These are phyloP conservation scores for Singerocomus inundabilis DNA, from an alignment of 1,284 basidiomycete species.

Conservation along the genomic window DNA sequence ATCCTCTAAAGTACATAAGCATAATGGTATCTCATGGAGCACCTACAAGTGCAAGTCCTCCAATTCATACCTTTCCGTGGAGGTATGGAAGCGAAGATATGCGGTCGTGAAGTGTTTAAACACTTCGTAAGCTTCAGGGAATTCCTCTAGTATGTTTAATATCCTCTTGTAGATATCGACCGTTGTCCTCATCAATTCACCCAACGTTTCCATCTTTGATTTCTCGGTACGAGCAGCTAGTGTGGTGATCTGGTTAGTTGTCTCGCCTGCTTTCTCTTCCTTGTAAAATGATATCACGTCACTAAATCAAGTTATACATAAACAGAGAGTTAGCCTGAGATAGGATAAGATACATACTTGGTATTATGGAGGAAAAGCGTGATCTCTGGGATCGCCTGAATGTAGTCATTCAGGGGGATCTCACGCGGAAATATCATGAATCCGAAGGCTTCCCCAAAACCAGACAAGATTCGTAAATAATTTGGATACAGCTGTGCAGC, in stretches of 20 bases:
- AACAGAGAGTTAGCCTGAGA: not conserved
- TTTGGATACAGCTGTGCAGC: conserved; percentile 23
- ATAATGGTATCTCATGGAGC: not conserved
- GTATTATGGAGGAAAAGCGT: conserved; percentile 29
- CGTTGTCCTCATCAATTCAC: conserved; percentile 24
- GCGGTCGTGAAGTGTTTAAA: conserved; percentile 17
- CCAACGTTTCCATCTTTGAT: conserved; percentile 27
- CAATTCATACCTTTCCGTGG: conserved; percentile 13
- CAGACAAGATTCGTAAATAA: conserved; percentile 29
- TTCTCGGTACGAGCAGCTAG: conserved; percentile 23
- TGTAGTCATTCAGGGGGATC: conserved; percentile 26
- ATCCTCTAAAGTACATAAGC: not conserved
- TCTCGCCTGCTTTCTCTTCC: conserved; percentile 38
- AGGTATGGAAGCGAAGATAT: conserved; percentile 27
- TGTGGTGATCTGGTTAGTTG: conserved; percentile 34
- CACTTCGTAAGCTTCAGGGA: conserved; percentile 16
- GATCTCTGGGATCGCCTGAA: conserved; percentile 36
- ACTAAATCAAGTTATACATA: conserved; percentile 18
- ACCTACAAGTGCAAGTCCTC: conserved; percentile 18
- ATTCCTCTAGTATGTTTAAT: conserved; percentile 22
- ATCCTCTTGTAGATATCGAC: conserved; percentile 17
- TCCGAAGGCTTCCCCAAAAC: conserved; percentile 24
- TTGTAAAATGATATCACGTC: conserved; percentile 45
- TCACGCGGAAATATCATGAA: conserved; percentile 28
- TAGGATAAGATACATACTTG: conserved; percentile 30